phyloP scores from a whole-genome alignment of 106 monocot species.

The Agapanthus africanus region DNA sequence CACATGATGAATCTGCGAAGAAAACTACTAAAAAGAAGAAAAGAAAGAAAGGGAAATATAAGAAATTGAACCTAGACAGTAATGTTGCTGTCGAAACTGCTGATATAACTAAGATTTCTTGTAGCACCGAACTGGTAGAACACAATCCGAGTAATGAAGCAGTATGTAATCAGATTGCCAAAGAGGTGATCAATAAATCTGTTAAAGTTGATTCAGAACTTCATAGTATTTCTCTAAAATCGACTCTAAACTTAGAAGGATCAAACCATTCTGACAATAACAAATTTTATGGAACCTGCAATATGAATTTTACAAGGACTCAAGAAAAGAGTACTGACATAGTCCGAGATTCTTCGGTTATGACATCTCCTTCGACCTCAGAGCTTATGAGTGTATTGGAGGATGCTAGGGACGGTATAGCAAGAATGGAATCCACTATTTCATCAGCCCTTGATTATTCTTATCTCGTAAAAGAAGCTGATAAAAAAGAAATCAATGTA shows the following conservation, averaged over 20 bases:
- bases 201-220: background rate
- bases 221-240: slow-evolving; percentile 1
- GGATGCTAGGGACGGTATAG: slow-evolving; percentile 1
- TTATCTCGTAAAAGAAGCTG: background rate
- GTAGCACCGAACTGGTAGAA: background rate
- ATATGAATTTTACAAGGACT: no score
- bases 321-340: background rate
- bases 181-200: slow-evolving; percentile 7
- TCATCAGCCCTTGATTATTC: background rate
- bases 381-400: background rate
- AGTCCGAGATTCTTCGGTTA: background rate
- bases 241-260: background rate
- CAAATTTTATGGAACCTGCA: background rate
- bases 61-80: background rate
- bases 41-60: slow-evolving; percentile 21
- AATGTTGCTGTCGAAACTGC: background rate
- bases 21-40: slow-evolving; percentile 15
- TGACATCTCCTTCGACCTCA: slow-evolving; percentile 1
- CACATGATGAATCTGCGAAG: background rate
- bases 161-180: background rate
- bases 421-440: background rate
- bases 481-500: background rate
- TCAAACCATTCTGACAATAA: background rate
- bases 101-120: background rate
- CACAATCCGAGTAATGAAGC: background rate